Conservation (phyloP, 306 rosid genomes). For the Phaseolus lunatus region DNA sequence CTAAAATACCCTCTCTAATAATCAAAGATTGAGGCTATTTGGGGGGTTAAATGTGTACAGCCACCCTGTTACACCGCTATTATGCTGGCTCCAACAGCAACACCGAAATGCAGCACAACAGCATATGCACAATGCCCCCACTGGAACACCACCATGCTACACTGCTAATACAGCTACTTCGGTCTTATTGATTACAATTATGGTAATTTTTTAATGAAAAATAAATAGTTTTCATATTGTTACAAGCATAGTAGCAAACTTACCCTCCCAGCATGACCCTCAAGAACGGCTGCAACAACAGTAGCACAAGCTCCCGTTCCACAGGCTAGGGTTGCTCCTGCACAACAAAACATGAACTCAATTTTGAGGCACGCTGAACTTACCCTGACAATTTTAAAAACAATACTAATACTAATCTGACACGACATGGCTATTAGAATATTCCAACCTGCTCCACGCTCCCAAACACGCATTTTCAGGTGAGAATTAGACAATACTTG, state of each 20-base stretch:
- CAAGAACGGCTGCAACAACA: slow-evolving; percentile 94
- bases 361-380: slow-evolving; percentile 18
- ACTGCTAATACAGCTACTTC: background rate
- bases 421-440: slow-evolving; percentile 20
- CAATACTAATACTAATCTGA: slow-evolving; percentile 18
- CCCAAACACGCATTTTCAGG: slow-evolving; percentile 98
- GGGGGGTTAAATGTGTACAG: background rate
- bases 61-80: background rate
- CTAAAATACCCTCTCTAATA: background rate
- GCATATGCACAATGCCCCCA: background rate
- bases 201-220: background rate
- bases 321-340: slow-evolving; percentile 95
- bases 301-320: slow-evolving; percentile 98
- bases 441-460: slow-evolving; percentile 93
- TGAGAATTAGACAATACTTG: slow-evolving; percentile 81
- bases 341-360: slow-evolving; percentile 28
- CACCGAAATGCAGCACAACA: background rate
- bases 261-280: slow-evolving; percentile 90
- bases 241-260: slow-evolving; percentile 42
- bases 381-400: background rate
- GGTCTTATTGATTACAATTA: background rate
- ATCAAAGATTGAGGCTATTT: background rate
- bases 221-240: slow-evolving; percentile 6
- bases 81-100: background rate
- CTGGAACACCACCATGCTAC: background rate